Percentiles rank a stretch among this genome's conserved stretches.
Evolutionary conservation across 2,329 filamentous ascomycete genomes (phyloP).

Genomic region (Neofusicoccum sp.): DNA sequence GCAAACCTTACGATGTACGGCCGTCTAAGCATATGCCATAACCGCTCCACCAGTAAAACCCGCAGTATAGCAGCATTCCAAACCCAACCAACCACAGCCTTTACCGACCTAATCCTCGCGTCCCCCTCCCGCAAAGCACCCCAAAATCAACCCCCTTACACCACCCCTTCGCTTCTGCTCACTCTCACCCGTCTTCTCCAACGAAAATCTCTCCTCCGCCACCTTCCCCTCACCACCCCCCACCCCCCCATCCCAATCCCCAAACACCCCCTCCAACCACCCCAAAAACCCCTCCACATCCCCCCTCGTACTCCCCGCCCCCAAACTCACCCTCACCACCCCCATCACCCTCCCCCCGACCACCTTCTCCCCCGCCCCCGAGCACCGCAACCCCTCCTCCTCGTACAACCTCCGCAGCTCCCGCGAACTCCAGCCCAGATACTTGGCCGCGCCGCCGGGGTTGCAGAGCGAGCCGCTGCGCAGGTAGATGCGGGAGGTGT

Average conservation of each 20-base stretch:
- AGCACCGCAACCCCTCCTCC: slow-evolving; percentile 58
- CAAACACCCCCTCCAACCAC: slow-evolving; percentile 34
- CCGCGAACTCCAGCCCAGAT: slow-evolving; percentile 51
- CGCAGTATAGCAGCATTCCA: too few species aligned
- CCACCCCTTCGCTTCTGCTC: too few species aligned
- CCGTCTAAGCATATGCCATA: too few species aligned
- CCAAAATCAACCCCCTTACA: too few species aligned
- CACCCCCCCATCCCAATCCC: not conserved
- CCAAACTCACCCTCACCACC: slow-evolving; percentile 60
- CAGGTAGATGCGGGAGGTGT: slow-evolving; percentile 57
- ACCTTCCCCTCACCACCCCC: slow-evolving; percentile 10
- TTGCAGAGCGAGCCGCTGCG: slow-evolving; percentile 60
- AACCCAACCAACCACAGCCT: too few species aligned
- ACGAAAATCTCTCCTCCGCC: not conserved
- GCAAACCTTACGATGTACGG: too few species aligned
- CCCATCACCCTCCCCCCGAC: slow-evolving; percentile 58
- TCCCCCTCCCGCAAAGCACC: too few species aligned
- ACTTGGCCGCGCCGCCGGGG: slow-evolving; percentile 50
- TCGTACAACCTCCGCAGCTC: slow-evolving; percentile 57
- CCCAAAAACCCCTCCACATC: slow-evolving; percentile 54
- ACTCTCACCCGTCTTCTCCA: too few species aligned
- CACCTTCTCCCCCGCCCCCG: slow-evolving; percentile 50
- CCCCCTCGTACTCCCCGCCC: slow-evolving; percentile 58
- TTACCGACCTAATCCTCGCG: too few species aligned
- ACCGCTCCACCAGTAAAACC: too few species aligned